A percentile compares a stretch with the other conserved stretches of the same genome.
These are phyloP conservation scores for Viola pubescens DNA, from an alignment of 441 rosid species.

Conservation along the genomic window DNA sequence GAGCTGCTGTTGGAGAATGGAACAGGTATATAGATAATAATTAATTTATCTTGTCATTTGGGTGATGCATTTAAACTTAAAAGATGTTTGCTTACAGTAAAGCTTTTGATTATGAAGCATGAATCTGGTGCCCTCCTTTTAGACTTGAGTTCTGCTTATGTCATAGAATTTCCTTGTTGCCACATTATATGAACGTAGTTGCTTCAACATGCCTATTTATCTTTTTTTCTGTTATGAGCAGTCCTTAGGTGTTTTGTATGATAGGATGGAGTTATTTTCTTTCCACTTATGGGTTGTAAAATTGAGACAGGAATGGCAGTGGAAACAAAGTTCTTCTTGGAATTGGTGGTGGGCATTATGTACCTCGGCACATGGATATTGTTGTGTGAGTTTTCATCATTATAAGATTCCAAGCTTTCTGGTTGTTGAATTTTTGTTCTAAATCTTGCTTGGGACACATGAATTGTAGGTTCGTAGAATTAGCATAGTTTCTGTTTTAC, in stretches of 20 bases:
- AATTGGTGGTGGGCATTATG: slow-evolving; percentile 81
- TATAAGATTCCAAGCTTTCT: neutral
- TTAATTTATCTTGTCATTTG: neutral
- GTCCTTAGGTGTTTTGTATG: too few species aligned
- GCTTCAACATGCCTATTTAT: too few species aligned
- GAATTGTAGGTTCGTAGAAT: neutral
- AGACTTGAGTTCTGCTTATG: too few species aligned
- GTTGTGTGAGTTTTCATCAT: slow-evolving; percentile 41
- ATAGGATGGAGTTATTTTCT: too few species aligned
- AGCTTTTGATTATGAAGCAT: neutral
- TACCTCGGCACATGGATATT: slow-evolving; percentile 77
- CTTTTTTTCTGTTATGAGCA: too few species aligned
- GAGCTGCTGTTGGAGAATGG: slow-evolving; percentile 53
- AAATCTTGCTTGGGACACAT: neutral
- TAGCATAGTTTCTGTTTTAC: neutral
- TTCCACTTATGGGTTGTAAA: neutral
- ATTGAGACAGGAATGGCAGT: slow-evolving; percentile 18
- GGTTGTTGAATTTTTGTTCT: neutral
- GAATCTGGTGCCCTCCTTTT: too few species aligned
- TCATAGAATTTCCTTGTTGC: too few species aligned
- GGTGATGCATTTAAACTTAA: neutral
- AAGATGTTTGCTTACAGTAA: too few species aligned
- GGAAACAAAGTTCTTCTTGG: slow-evolving; percentile 61
- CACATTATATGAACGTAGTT: too few species aligned
- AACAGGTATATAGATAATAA: slow-evolving; percentile 37